Evolutionary conservation across 148 eudicot species (phyloP), one percentile per base, ranked within the genome.

Genomic region (Salicornia ramosissima): DNA sequence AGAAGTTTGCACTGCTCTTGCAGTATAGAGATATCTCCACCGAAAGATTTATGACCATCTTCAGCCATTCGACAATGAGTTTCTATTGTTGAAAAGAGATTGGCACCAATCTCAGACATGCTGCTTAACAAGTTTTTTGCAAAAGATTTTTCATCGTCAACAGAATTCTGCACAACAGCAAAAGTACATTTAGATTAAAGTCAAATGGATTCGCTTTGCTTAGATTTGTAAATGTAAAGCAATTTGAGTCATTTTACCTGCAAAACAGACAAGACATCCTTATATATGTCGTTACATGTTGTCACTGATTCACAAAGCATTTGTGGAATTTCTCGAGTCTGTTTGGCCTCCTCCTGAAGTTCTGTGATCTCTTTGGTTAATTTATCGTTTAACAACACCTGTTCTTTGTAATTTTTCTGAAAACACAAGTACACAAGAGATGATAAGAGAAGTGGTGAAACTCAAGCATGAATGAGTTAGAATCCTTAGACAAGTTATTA

Each of bases 81-180:
- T 80, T 90, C 98, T 73, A 93, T 71, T 25, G 87, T 84, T 75
- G 90, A 82, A 70, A 90, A 83, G 57, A 93, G 84, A 80, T 77
- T 80, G 36, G 71, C 64, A 59, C 94, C 94, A 63, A 93, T 79
- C 58, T 90, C 95, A 76, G 77, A 76, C 76, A 89, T 72, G 73
- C 77, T 77, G 40, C 86, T 82, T 68, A 90, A 74, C 77, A 90
- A 70, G 63, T 80, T 75, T 74, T 90, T 86, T 51, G 83, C 78
- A 43, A 80, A 77, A 50, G 92, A 88, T 70, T 77, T 83, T 75
- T 90, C 90, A 78, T 88, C 86, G 59, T 72, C 75, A 30, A 86
- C 76, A 72, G 79, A 81, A 78, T 75, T 84, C 96, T 90, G 86
- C 77, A 74, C 30, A 74, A 40, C 53, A 64, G 13, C 33, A 69